Conservation (phyloP, 129 eudicot genomes). For the Saposhnikovia divaricata region DNA sequence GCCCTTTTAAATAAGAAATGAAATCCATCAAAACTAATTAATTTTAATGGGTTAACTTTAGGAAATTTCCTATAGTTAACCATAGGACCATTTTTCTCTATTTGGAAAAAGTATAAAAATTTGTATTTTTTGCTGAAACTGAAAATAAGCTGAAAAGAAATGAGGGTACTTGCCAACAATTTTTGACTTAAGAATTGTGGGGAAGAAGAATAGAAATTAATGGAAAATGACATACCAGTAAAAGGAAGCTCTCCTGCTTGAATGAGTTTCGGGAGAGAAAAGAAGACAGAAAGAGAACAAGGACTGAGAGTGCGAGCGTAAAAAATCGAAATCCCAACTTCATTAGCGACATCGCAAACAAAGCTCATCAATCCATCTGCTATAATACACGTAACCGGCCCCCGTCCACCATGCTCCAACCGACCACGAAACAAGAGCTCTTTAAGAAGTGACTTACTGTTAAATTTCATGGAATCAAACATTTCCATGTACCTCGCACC, state of each 20-base stretch:
- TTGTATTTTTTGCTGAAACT: too few species aligned
- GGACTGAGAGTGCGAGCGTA: constrained; percentile 34
- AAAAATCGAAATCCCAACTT: constrained; percentile 20
- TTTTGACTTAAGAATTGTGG: too few species aligned
- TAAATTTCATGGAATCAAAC: background rate
- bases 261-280: constrained; percentile 29
- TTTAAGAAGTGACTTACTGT: background rate
- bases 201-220: too few species aligned
- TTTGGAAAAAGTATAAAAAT: too few species aligned
- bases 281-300: constrained; percentile 25
- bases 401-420: background rate
- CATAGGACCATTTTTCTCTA: too few species aligned
- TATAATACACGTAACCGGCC: constrained; percentile 27
- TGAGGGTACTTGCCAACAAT: too few species aligned
- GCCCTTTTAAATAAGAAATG: too few species aligned
- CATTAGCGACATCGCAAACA: constrained; percentile 25
- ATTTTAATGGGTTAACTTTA: too few species aligned
- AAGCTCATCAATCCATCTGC: constrained; percentile 31
- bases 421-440: constrained; percentile 7
- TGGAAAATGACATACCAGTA: background rate
- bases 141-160: background rate
- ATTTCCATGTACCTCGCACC: background rate
- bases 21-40: too few species aligned
- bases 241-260: constrained; percentile 22
- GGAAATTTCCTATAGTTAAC: too few species aligned